Conservation (phyloP, 306 rosid genomes). For the Vigna nakashimae region DNA sequence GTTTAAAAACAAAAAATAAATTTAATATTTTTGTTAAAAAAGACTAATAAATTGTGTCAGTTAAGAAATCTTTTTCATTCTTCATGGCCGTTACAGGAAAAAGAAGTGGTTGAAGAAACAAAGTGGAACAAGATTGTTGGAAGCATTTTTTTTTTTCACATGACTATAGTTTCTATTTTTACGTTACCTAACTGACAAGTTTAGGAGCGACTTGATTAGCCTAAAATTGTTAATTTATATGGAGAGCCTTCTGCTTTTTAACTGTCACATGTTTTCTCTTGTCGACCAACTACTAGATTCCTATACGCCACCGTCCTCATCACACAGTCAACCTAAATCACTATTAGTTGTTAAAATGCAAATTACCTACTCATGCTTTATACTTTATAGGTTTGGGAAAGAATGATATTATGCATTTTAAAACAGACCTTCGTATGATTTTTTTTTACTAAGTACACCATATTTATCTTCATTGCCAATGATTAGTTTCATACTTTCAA, state of each 20-base stretch:
- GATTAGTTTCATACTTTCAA: no score
- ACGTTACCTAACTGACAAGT: conserved; percentile 24
- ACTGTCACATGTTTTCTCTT: conserved; percentile 42
- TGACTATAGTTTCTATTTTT: conserved; percentile 15
- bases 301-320: conserved; percentile 33
- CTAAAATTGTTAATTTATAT: not conserved
- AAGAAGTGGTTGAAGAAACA: conserved; percentile 48
- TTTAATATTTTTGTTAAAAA: no score
- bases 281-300: conserved; percentile 20
- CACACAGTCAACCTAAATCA: conserved; percentile 34
- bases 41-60: no score
- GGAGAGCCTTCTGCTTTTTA: not conserved
- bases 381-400: not conserved
- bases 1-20: no score
- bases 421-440: not conserved
- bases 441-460: no score
- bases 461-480: no score
- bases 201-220: not conserved
- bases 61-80: no score
- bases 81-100: conserved; percentile 3
- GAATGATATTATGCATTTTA: not conserved
- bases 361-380: conserved; percentile 14
- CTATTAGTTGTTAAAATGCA: conserved; percentile 8
- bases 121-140: conserved; percentile 41
- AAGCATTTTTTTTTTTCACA: conserved; percentile 38